phyloP scores from a whole-genome alignment of 306 rosid species.

The Rosa chinensis region DNA sequence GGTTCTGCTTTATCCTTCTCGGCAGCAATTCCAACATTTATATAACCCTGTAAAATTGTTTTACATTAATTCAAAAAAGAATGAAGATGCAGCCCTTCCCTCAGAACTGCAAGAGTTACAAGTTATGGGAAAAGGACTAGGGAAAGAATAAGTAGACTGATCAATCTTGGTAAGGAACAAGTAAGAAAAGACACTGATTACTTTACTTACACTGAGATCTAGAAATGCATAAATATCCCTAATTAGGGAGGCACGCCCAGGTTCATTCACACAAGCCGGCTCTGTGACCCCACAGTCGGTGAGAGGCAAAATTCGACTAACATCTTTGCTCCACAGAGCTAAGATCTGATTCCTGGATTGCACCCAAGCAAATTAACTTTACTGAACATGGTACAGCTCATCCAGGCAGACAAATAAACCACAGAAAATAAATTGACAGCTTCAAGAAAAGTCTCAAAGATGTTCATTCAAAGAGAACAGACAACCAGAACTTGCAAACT shows the following conservation, averaged over 20 bases:
- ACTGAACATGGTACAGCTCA: slow-evolving; percentile 27
- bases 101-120: slow-evolving; percentile 1
- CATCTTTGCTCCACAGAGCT: slow-evolving; percentile 87
- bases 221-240: slow-evolving; percentile 93
- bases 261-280: slow-evolving; percentile 49
- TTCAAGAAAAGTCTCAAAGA: neutral
- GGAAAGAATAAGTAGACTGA: neutral
- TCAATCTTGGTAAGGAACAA: neutral
- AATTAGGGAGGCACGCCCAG: slow-evolving; percentile 56
- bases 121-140: slow-evolving; percentile 16
- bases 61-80: slow-evolving; percentile 13
- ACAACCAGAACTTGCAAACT: neutral
- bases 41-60: slow-evolving; percentile 79
- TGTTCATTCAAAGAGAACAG: neutral
- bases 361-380: slow-evolving; percentile 19
- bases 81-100: slow-evolving; percentile 4
- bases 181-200: slow-evolving; percentile 15
- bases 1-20: slow-evolving; percentile 65
- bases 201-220: slow-evolving; percentile 75
- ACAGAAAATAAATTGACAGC: neutral
- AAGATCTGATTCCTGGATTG: slow-evolving; percentile 84
- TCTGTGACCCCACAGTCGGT: slow-evolving; percentile 81
- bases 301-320: slow-evolving; percentile 88
- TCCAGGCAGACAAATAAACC: slow-evolving; percentile 11
- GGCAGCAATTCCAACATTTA: slow-evolving; percentile 91